phyloP scores from a whole-genome alignment of 805 yeast species.

The Myxozyma mucilagina region DNA sequence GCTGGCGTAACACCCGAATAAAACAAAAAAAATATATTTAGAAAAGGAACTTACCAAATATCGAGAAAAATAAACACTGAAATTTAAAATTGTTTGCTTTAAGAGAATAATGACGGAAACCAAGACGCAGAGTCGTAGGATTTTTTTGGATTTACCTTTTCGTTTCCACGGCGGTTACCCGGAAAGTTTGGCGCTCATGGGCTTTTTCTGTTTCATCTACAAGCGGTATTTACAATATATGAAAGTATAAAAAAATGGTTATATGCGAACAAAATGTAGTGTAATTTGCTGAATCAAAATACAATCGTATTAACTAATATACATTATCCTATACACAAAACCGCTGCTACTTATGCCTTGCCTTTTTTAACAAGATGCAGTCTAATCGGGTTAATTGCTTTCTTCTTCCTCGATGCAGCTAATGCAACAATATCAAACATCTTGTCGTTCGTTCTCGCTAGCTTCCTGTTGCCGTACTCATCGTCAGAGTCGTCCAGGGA shows the following conservation, averaged over 20 bases:
- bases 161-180: background rate
- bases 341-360: background rate
- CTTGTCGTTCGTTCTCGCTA: background rate
- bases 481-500: conserved; percentile 7
- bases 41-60: too few relatives aligned
- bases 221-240: background rate
- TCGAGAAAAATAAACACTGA: too few relatives aligned
- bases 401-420: conserved; percentile 13
- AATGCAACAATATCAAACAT: conserved; percentile 22
- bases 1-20: too few relatives aligned
- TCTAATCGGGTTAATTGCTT: conserved; percentile 20
- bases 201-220: background rate
- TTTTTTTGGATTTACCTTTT: background rate
- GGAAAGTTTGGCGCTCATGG: background rate
- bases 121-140: background rate
- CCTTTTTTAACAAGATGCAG: conserved; percentile 24
- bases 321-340: background rate
- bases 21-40: too few relatives aligned
- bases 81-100: background rate
- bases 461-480: background rate
- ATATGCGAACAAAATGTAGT: background rate
- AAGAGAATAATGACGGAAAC: background rate
- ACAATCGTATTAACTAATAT: background rate
- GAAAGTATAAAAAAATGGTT: background rate
- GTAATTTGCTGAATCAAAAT: background rate